Conservation (phyloP, 306 rosid species). For the Lablab purpureus region DNA sequence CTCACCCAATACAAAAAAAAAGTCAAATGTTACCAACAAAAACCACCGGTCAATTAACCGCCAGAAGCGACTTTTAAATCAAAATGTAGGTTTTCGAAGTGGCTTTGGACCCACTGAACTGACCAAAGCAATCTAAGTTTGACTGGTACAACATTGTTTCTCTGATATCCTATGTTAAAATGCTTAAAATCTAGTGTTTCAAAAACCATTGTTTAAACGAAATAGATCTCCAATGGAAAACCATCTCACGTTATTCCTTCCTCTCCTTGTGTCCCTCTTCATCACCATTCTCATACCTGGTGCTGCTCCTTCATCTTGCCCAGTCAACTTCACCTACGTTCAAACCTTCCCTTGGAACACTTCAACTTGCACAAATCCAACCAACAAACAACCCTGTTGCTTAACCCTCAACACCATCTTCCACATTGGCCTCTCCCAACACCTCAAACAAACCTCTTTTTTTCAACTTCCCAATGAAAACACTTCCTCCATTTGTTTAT, state of each 20-base stretch:
- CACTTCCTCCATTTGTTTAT: constrained; percentile 66
- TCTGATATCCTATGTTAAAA: neutral
- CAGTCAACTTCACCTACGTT: constrained; percentile 74
- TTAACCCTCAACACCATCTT: constrained; percentile 69
- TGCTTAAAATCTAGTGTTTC: neutral
- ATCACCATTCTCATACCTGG: constrained; percentile 26
- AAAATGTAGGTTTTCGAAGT: neutral
- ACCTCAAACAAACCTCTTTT: constrained; percentile 62
- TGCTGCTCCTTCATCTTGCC: constrained; percentile 55
- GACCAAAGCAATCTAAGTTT: constrained; percentile 21
- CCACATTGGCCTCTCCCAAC: constrained; percentile 71
- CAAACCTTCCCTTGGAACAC: constrained; percentile 81
- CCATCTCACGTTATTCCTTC: neutral
- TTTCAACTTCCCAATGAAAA: constrained; percentile 64
- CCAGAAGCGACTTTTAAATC: neutral
- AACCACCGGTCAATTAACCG: neutral
- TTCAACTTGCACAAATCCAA: constrained; percentile 55
- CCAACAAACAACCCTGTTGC: constrained; percentile 60
- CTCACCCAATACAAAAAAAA: neutral
- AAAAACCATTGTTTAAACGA: neutral
- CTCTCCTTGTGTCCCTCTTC: constrained; percentile 12
- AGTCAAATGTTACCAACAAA: neutral
- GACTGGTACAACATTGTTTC: constrained; percentile 15
- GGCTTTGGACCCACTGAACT: neutral
- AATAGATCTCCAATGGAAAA: constrained; percentile 38